These are phyloP conservation scores for Epichloe baconii DNA, from an alignment of 2,329 filamentous ascomycete species.

Conservation along the genomic window DNA sequence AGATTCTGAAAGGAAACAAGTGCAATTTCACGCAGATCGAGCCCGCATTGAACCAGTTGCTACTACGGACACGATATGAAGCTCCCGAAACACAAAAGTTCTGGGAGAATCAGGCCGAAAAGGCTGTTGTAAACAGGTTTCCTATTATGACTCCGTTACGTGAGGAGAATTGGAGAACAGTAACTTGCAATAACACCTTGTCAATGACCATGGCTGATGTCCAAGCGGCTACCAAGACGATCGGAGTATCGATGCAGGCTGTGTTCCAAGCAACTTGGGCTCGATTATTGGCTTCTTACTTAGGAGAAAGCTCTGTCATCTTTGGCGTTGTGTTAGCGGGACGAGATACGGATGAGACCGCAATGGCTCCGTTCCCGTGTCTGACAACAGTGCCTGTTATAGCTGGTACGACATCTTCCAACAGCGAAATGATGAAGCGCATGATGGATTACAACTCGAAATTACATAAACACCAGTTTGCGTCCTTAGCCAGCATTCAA, in stretches of 20 bases:
- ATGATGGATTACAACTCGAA: constrained; percentile 54
- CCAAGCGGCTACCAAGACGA: constrained; percentile 38
- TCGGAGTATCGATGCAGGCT: constrained; percentile 63
- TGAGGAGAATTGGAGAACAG: constrained; percentile 19
- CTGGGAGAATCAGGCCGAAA: constrained; percentile 46
- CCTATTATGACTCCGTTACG: constrained; percentile 58
- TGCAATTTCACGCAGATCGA: constrained; percentile 15
- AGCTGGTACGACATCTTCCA: constrained; percentile 39
- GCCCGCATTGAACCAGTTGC: constrained; percentile 26
- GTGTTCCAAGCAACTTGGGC: constrained; percentile 69
- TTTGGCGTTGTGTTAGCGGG: constrained; percentile 77
- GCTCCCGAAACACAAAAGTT: constrained; percentile 34
- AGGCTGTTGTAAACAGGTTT: constrained; percentile 53
- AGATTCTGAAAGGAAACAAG: constrained; percentile 12
- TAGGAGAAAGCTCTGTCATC: constrained; percentile 58
- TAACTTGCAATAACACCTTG: constrained; percentile 21
- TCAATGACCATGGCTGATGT: constrained; percentile 32
- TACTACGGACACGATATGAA: constrained; percentile 19
- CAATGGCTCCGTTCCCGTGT: constrained; percentile 57
- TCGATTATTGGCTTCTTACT: constrained; percentile 59
- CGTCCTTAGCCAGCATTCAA: constrained; percentile 59
- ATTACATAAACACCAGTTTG: constrained; percentile 58
- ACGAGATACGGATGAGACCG: constrained; percentile 46
- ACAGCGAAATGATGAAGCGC: constrained; percentile 41
- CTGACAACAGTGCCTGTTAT: constrained; percentile 69